Base-by-base conservation (phyloP, 2,329 filamentous ascomycete species). In the Lasiodiplodia sp. region DNA sequence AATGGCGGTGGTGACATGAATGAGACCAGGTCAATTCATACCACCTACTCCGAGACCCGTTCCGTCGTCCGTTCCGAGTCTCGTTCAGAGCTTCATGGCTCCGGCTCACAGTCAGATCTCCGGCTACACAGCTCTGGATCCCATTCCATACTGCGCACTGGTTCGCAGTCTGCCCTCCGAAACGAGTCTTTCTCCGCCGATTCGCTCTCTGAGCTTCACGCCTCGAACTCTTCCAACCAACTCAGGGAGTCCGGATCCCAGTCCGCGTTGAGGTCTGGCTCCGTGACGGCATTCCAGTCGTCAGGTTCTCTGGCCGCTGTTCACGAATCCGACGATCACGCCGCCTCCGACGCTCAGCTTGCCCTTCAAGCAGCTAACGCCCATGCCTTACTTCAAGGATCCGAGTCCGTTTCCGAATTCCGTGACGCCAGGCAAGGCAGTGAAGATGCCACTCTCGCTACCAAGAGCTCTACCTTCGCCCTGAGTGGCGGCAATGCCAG, bases 11-110 rank as follows among this genome's bases (percentile, higher is more conserved):
- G 60, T 38, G 60, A 64, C 47, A 37, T 52, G n/a, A 37, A 18
- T 31, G 60, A 64, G 28, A 31, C 51, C 14, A 64, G 47, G 31
- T 64, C 60, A 8, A n/a, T 64, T 25, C 25, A 18, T 2, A 64
- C 60, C 40, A 52, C 60, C 3, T 21, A 64, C 31, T 64, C 60
- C 31, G 60, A 64, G 12, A 49, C 60, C 28, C 60, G 47, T 47
- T 63, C 58, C 18, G 18, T 63, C 58, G 58, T 63, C 8, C 60
- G 47, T n/a, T 64, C 60, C 18, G 60, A 64, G 47, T 64, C 60
- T 34, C 60, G 60, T n/a, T 52, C 44, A 21, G 60, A 64, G 31
- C 28, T 64, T 11, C 60, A 64, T 11, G 60, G 60, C 6, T 37
- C 47, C 7, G 60, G 44, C 47, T 64, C 60, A 7, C 60, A 52